Conservation (phyloP, 495 filamentous ascomycete species). For the Aspergillus sclerotiicarbonarius region DNA sequence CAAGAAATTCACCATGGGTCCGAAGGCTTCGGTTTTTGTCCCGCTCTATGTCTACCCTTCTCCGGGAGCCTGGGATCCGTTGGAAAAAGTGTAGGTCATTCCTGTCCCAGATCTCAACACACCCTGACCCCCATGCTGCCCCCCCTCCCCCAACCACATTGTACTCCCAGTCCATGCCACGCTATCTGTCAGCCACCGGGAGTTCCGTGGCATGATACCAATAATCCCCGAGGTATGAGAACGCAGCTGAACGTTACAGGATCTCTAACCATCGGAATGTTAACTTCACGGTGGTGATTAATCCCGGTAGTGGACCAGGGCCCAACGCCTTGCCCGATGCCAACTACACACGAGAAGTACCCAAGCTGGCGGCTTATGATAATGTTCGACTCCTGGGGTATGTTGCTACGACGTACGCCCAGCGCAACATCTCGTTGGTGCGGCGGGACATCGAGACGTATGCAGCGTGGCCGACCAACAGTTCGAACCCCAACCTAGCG, state of each 20-base stretch:
- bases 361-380: conserved; percentile 36
- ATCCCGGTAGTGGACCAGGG: conserved; percentile 56
- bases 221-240: conserved; percentile 11
- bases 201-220: conserved; percentile 19
- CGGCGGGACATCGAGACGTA: conserved; percentile 48
- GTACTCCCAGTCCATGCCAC: conserved; percentile 21
- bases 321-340: conserved; percentile 41
- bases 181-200: conserved; percentile 21
- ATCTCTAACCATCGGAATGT: conserved; percentile 41
- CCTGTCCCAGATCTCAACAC: neutral
- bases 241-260: conserved; percentile 35
- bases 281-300: conserved; percentile 54
- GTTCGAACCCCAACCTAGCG: conserved; percentile 32
- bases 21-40: conserved; percentile 47
- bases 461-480: conserved; percentile 42
- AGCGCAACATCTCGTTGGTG: conserved; percentile 38
- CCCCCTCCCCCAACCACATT: conserved; percentile 12
- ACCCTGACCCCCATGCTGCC: neutral
- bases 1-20: conserved; percentile 41
- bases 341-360: conserved; percentile 51
- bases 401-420: conserved; percentile 50
- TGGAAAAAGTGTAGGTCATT: conserved; percentile 45
- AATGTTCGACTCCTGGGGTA: conserved; percentile 57
- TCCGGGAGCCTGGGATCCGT: conserved; percentile 48
- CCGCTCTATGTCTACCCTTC: conserved; percentile 57